phyloP scores from a whole-genome alignment of 2,329 filamentous ascomycete genomes.

The Ophiobolus disseminans region DNA sequence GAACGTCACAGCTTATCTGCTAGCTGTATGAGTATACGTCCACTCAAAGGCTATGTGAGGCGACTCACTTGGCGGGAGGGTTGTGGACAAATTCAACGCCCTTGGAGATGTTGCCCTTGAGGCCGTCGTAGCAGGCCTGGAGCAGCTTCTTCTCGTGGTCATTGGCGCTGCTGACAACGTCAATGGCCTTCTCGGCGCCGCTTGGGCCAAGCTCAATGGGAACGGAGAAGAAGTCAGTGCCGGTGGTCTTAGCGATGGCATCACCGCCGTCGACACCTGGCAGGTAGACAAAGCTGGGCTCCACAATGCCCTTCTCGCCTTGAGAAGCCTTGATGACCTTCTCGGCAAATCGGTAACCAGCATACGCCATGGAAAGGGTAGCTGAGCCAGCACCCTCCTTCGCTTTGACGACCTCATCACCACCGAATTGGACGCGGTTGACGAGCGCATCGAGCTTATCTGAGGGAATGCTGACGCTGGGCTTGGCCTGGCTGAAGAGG shows the following conservation, averaged over 20 bases:
- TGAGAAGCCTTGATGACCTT: constrained; percentile 86
- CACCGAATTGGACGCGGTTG: constrained; percentile 96
- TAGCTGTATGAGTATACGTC: neutral
- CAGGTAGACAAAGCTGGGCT: constrained; percentile 96
- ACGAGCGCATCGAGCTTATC: constrained; percentile 92
- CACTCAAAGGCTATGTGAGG: constrained; percentile 8
- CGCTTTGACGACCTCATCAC: constrained; percentile 95
- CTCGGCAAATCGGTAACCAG: constrained; percentile 95
- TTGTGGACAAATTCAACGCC: constrained; percentile 88
- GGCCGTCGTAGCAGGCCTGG: constrained; percentile 74
- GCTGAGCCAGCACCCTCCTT: constrained; percentile 92
- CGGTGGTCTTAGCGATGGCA: constrained; percentile 81
- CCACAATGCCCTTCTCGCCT: constrained; percentile 90
- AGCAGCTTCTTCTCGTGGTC: constrained; percentile 90
- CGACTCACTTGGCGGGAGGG: constrained; percentile 63
- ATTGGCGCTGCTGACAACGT: constrained; percentile 78
- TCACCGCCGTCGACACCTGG: constrained; percentile 87
- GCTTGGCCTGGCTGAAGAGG: constrained; percentile 90
- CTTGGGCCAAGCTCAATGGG: constrained; percentile 89
- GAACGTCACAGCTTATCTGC: constrained; percentile 29
- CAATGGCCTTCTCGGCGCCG: constrained; percentile 84
- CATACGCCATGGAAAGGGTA: constrained; percentile 93
- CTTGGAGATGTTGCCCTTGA: constrained; percentile 94
- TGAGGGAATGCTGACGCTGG: constrained; percentile 77
- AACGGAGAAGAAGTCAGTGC: constrained; percentile 92